Conservation (phyloP, 192 early-diverging fungal species). For the Entomortierella chlamydospora region DNA sequence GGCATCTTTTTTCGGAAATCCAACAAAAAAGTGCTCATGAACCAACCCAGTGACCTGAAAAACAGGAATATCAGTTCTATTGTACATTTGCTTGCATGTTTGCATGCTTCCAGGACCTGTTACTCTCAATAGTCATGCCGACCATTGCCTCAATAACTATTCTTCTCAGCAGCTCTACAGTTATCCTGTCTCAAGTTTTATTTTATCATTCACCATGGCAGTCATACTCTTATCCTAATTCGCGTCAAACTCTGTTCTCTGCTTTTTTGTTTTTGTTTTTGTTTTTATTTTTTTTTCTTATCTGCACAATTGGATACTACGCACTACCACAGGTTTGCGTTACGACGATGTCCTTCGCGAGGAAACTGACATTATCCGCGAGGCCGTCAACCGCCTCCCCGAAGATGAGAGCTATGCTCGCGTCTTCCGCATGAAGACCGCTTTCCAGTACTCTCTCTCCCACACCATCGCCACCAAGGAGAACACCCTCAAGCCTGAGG, state of each 20-base stretch:
- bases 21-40: neutral
- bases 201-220: no score
- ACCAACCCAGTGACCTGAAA: conserved; percentile 6
- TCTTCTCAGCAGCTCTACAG: no score
- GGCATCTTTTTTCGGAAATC: neutral
- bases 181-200: no score
- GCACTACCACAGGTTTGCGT: conserved; percentile 73
- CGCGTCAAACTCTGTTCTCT: conserved; percentile 6
- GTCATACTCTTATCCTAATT: no score
- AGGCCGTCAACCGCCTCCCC: conserved; percentile 85
- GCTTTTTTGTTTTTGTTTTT: neutral
- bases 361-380: conserved; percentile 83
- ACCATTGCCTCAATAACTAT: no score
- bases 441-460: conserved; percentile 78
- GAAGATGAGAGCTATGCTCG: conserved; percentile 76
- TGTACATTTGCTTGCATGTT: no score
- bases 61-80: neutral
- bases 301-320: no score
- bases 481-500: conserved; percentile 81
- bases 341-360: conserved; percentile 93
- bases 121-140: no score
- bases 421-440: conserved; percentile 83
- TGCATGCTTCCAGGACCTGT: no score
- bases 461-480: conserved; percentile 76
- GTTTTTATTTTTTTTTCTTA: neutral